Conservation (phyloP, 495 filamentous ascomycete species). For the Aspergillus baeticus region DNA sequence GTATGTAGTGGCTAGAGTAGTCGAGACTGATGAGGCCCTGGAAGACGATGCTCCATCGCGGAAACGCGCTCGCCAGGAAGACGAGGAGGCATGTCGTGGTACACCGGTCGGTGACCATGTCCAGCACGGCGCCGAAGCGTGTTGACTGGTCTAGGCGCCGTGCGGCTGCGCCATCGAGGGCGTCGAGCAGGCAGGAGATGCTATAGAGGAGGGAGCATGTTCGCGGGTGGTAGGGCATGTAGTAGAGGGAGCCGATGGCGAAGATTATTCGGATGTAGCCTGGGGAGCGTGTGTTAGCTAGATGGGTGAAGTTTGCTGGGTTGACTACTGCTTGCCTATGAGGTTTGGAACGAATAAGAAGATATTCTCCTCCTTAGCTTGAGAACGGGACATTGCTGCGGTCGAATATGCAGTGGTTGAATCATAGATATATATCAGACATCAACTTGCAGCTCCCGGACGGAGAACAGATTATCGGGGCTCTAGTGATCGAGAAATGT, state of each 20-base stretch:
- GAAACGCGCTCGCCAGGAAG: conserved; percentile 87
- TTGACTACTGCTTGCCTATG: conserved; percentile 73
- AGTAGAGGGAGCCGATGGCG: conserved; percentile 88
- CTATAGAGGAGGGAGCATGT: conserved; percentile 90
- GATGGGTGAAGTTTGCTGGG: background rate
- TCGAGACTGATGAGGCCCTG: conserved; percentile 89
- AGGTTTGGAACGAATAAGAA: conserved; percentile 91
- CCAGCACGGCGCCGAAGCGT: conserved; percentile 89
- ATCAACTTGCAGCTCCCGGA: too few relatives aligned
- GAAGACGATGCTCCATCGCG: conserved; percentile 87
- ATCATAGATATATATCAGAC: too few relatives aligned
- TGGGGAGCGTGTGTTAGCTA: conserved; percentile 31
- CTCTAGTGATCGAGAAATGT: too few relatives aligned
- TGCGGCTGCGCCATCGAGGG: conserved; percentile 87
- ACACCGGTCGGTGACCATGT: conserved; percentile 96
- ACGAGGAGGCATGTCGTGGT: conserved; percentile 91
- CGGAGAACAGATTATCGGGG: too few relatives aligned
- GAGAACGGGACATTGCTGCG: too few relatives aligned
- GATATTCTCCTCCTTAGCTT: conserved; percentile 74
- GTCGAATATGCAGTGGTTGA: too few relatives aligned
- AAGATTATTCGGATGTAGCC: conserved; percentile 88
- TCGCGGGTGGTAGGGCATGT: conserved; percentile 94
- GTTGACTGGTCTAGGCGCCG: conserved; percentile 86
- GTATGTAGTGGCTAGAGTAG: conserved; percentile 93
- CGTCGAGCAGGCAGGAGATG: conserved; percentile 89